Conservation (phyloP, 495 filamentous ascomycete species). For the Viridothelium virens region DNA sequence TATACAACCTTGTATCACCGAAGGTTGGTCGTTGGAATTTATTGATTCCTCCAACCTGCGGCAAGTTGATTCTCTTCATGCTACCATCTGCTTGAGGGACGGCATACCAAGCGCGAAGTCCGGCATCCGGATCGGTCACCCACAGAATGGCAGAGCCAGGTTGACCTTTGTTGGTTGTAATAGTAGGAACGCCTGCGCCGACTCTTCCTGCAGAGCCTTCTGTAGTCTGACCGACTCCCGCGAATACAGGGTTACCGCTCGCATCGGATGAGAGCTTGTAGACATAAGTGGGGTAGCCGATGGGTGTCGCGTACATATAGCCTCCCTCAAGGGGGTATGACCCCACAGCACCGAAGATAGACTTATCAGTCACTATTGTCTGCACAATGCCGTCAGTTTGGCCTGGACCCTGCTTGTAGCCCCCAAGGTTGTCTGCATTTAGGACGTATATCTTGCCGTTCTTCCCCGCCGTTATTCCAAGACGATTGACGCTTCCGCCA, state of each 20-base stretch:
- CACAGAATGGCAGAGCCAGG: slow-evolving; percentile 37
- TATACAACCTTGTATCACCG: slow-evolving; percentile 41
- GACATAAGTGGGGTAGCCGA: slow-evolving; percentile 24
- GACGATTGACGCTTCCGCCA: slow-evolving; percentile 34
- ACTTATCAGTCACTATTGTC: slow-evolving; percentile 32
- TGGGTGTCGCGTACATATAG: slow-evolving; percentile 42
- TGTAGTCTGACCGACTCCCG: slow-evolving; percentile 31
- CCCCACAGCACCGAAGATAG: slow-evolving; percentile 43
- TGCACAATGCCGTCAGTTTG: slow-evolving; percentile 40
- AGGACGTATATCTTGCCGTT: slow-evolving; percentile 43
- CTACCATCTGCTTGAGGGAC: slow-evolving; percentile 35
- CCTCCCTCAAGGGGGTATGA: slow-evolving; percentile 44
- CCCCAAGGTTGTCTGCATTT: slow-evolving; percentile 43
- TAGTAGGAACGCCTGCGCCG: slow-evolving; percentile 37
- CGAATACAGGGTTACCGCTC: slow-evolving; percentile 36
- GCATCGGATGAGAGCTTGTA: slow-evolving; percentile 37
- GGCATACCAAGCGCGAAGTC: slow-evolving; percentile 35
- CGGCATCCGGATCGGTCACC: slow-evolving; percentile 35
- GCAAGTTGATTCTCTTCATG: slow-evolving; percentile 36
- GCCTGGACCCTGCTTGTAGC: slow-evolving; percentile 40
- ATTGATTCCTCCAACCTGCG: slow-evolving; percentile 35
- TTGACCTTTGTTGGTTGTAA: slow-evolving; percentile 39
- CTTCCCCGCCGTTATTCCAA: slow-evolving; percentile 40
- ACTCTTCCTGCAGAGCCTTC: slow-evolving; percentile 36
- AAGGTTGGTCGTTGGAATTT: slow-evolving; percentile 46